A percentile compares a stretch with the other conserved stretches of the same genome.
Conservation (phyloP, 164 flowering plant genomes). For the Kingdonia uniflora region DNA sequence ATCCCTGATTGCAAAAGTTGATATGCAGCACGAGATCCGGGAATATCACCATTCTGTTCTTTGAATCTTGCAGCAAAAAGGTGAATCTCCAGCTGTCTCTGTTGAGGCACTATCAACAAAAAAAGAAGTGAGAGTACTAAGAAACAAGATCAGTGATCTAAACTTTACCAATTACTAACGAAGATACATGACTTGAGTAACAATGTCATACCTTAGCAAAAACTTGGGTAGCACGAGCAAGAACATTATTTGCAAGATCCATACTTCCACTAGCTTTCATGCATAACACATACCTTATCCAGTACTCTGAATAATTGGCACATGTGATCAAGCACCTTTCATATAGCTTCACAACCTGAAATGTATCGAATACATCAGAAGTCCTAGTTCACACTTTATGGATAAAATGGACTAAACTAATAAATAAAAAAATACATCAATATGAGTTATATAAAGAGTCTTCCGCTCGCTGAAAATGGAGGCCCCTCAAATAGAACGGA, state of each 20-base stretch:
- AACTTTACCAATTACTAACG: slow-evolving; percentile 95
- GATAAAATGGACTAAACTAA: slow-evolving; percentile 9
- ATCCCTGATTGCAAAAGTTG: slow-evolving; percentile 79
- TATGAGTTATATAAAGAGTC: slow-evolving; percentile 68
- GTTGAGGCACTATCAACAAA: slow-evolving; percentile 14
- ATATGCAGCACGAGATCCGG: slow-evolving; percentile 85
- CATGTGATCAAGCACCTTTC: slow-evolving; percentile 97
- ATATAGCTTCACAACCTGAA: slow-evolving; percentile 86
- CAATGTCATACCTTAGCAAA: slow-evolving; percentile 72
- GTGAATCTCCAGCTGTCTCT: slow-evolving; percentile 98
- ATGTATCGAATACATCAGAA: slow-evolving; percentile 9
- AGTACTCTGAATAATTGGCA: slow-evolving; percentile 93
- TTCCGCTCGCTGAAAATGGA: slow-evolving; percentile 78
- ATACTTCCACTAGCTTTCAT: slow-evolving; percentile 83
- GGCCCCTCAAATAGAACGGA: slow-evolving; percentile 91
- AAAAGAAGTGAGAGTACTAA: too few relatives aligned
- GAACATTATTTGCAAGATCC: slow-evolving; percentile 93
- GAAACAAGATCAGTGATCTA: too few relatives aligned
- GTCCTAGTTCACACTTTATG: slow-evolving; percentile 1
- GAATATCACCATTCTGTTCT: slow-evolving; percentile 73
- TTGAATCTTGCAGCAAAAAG: slow-evolving; percentile 85
- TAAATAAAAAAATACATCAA: slow-evolving; percentile 16
- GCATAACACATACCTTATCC: slow-evolving; percentile 83
- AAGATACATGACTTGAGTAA: slow-evolving; percentile 15
- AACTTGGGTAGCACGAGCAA: slow-evolving; percentile 94